phyloP scores from a whole-genome alignment of 2,329 filamentous ascomycete species.

The Elsinoe necatrix region DNA sequence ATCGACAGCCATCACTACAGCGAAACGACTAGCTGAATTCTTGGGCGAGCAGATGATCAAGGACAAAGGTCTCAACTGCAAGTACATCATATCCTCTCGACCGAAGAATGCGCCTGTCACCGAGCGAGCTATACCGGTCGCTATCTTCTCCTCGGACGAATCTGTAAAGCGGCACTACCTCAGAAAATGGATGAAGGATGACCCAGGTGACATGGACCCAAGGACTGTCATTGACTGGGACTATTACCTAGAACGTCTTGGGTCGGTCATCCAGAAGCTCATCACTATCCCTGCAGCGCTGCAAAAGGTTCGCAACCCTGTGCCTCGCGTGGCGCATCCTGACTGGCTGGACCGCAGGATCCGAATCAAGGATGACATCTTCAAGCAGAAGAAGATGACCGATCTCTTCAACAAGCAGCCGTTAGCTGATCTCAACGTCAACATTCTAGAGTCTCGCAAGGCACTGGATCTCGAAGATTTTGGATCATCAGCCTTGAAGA shows the following conservation, averaged over 20 bases:
- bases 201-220: conserved; percentile 83
- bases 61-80: conserved; percentile 98
- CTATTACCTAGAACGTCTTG: conserved; percentile 92
- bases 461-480: conserved; percentile 50
- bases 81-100: conserved; percentile 90
- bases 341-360: conserved; percentile 95
- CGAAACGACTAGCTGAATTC: conserved; percentile 89
- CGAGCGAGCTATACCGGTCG: conserved; percentile 85
- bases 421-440: conserved; percentile 63
- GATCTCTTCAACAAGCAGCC: conserved; percentile 74
- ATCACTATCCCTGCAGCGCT: conserved; percentile 96
- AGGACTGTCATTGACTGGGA: conserved; percentile 88
- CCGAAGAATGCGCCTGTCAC: conserved; percentile 88
- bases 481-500: conserved; percentile 28
- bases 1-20: conserved; percentile 98
- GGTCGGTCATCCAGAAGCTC: conserved; percentile 95
- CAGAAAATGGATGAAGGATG: conserved; percentile 91
- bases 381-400: conserved; percentile 98
- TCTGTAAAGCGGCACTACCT: conserved; percentile 81
- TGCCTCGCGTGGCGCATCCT: conserved; percentile 85
- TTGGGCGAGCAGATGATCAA: conserved; percentile 98
- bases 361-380: conserved; percentile 88
- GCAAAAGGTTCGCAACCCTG: conserved; percentile 89
- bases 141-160: conserved; percentile 92
- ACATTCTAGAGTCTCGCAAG: conserved; percentile 47